These are phyloP conservation scores for Asterochloris sp. DNA, from an alignment of 139 green algal genomes.

Conservation along the genomic window DNA sequence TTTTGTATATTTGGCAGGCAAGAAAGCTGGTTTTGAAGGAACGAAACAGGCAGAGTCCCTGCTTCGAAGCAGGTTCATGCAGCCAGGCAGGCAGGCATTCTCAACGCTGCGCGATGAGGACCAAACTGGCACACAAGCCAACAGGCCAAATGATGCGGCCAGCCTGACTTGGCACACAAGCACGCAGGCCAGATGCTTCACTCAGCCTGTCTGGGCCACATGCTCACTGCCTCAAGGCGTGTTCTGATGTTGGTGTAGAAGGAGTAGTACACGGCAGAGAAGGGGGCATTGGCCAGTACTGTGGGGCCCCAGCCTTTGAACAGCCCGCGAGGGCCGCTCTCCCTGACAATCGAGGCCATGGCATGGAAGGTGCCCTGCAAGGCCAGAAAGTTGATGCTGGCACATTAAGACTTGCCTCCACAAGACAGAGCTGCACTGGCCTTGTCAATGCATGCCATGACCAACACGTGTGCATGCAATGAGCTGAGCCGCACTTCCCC, in stretches of 20 bases:
- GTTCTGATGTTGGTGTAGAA: conserved; percentile 76
- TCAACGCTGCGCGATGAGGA: too few relatives aligned
- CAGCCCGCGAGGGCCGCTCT: conserved; percentile 58
- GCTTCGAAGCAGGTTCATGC: too few relatives aligned
- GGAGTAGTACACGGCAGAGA: conserved; percentile 92
- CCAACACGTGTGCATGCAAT: neutral
- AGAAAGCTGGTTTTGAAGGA: too few relatives aligned
- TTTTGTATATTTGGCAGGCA: too few relatives aligned
- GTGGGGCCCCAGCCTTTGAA: conserved; percentile 77
- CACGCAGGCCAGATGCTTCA: too few relatives aligned
- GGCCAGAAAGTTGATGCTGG: neutral
- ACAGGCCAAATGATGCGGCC: too few relatives aligned
- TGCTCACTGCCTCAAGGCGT: conserved; percentile 24
- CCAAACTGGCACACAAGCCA: too few relatives aligned
- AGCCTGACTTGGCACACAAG: too few relatives aligned
- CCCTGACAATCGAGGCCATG: conserved; percentile 49
- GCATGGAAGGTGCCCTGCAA: conserved; percentile 52
- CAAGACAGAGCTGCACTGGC: neutral
- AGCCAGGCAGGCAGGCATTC: too few relatives aligned
- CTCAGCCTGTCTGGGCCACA: neutral
- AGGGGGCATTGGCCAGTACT: conserved; percentile 85
- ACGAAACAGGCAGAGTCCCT: too few relatives aligned
- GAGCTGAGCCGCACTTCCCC: neutral
- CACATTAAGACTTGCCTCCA: neutral
- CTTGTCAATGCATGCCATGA: too few relatives aligned